These are phyloP conservation scores for Boeremia exigua DNA, from an alignment of 2,329 filamentous ascomycete genomes.

Conservation along the genomic window DNA sequence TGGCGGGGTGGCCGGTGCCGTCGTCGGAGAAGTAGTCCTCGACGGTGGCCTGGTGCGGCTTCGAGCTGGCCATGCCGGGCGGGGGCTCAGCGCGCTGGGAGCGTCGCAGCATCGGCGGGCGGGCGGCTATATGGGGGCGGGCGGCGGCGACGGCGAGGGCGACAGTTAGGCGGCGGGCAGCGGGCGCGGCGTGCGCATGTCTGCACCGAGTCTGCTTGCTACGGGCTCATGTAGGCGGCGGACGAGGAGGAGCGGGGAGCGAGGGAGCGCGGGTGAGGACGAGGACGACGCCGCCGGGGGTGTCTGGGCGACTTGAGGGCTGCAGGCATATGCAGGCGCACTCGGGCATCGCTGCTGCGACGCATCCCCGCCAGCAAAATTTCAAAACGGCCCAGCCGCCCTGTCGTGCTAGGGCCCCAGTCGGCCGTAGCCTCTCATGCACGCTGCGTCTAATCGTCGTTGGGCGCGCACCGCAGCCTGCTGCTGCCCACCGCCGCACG, in stretches of 20 bases:
- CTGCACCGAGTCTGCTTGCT: constrained; percentile 13
- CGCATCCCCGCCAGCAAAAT: constrained; percentile 32
- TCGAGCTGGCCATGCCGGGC: constrained; percentile 23
- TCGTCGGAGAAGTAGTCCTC: constrained; percentile 54
- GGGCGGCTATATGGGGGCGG: constrained; percentile 8
- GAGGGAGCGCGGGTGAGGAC: constrained; percentile 1
- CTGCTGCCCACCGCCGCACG: constrained; percentile 15
- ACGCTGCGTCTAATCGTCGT: constrained; percentile 31
- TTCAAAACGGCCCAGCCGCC: constrained; percentile 30
- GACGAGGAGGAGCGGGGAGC: constrained; percentile 5
- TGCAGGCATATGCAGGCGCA: constrained; percentile 28
- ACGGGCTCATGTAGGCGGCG: constrained; percentile 19
- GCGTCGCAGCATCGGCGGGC: constrained; percentile 17
- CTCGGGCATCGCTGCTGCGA: constrained; percentile 29
- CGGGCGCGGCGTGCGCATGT: constrained; percentile 18
- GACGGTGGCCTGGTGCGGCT: constrained; percentile 31
- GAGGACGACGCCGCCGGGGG: constrained; percentile 15
- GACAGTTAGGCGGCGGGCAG: constrained; percentile 26
- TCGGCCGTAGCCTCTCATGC: constrained; percentile 26
- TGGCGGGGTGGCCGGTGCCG: constrained; percentile 23
- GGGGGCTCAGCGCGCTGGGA: constrained; percentile 9
- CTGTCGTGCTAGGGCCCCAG: constrained; percentile 27
- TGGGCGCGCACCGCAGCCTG: constrained; percentile 29
- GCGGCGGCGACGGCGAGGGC: constrained; percentile 12
- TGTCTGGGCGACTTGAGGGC: constrained; percentile 18